Base-by-base conservation (phyloP, 2,329 filamentous ascomycete genomes). In the Ceratocystis variospora region DNA sequence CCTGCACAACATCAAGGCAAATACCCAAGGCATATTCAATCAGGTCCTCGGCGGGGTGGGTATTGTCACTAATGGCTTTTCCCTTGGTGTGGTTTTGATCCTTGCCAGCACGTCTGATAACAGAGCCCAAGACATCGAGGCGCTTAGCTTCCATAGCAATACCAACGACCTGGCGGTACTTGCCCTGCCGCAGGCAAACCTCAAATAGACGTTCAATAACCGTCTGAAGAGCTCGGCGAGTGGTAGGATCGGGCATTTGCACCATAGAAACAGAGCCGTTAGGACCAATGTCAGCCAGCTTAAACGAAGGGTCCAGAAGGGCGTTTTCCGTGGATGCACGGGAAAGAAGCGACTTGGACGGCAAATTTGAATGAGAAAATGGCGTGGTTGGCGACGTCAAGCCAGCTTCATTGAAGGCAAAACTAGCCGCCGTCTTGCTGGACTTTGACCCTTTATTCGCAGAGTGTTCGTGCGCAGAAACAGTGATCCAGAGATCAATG, bases 1-100 rank as follows among this genome's bases (percentile, higher is more conserved):
- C 94, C 76, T 97, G 94, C 19, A 99, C 91, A 68, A 97, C 87
- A 69, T 95, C 92, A 90, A 99, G 96, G 80, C 93, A 96, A 70
- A 99, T 95, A 71, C 92, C 86, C 69, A 99, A 78, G 22, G 94
- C 88, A 73, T 99, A 99, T 71, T 99, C 94, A 87, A 99, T 94
- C 67, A 99, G 78, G 74, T 97, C 93, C 74, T 97, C 92, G 19
- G 90, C 87, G 33, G 87, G 84, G 2, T 83, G 81, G 62, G 79
- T 76, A 10, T 75, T 75, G 55, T 78, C 76, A 25, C 81, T 80
- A 25, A 78, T 78, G 19, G 76, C 77, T 70, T 85, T 83, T 46
- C 78, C 76, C 73, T 87, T 85, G 71, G 82, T 79, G 65, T 83
- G 82, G 77, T 88, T 90, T n/a, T 53, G 37, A 70, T 95, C 90